phyloP scores from a whole-genome alignment of 306 rosid genomes.

The Benincasa hispida region DNA sequence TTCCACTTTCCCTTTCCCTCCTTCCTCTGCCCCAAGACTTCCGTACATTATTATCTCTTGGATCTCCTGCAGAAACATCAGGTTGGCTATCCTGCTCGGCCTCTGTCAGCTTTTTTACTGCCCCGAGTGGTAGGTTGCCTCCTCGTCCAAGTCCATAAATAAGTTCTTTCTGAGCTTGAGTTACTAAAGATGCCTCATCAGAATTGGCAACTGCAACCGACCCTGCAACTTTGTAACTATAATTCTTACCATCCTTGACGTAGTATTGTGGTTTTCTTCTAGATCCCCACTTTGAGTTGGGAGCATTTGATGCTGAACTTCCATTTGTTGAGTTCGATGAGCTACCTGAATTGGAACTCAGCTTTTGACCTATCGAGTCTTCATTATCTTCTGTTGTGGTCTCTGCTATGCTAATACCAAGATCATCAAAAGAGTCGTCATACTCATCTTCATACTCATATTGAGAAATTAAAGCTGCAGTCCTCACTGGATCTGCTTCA shows the following conservation, averaged over 20 bases:
- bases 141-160: slow-evolving; percentile 96
- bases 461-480: slow-evolving; percentile 45
- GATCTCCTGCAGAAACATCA: slow-evolving; percentile 30
- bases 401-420: slow-evolving; percentile 85
- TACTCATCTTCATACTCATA: slow-evolving; percentile 96
- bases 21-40: slow-evolving; percentile 35
- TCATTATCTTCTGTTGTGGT: slow-evolving; percentile 62
- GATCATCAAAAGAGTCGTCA: slow-evolving; percentile 91
- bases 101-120: slow-evolving; percentile 59
- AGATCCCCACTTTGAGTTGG: slow-evolving; percentile 84
- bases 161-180: slow-evolving; percentile 48
- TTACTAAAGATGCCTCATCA: slow-evolving; percentile 56
- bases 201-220: slow-evolving; percentile 76
- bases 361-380: slow-evolving; percentile 20
- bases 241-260: slow-evolving; percentile 95
- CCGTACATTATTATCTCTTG: slow-evolving; percentile 24
- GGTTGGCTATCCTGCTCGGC: slow-evolving; percentile 29
- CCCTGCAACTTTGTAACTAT: slow-evolving; percentile 93
- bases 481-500: slow-evolving; percentile 26
- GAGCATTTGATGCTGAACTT: slow-evolving; percentile 27
- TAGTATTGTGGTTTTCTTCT: slow-evolving; percentile 72
- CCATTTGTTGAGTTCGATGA: slow-evolving; percentile 30
- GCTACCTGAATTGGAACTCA: slow-evolving; percentile 22
- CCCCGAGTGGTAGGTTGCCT: slow-evolving; percentile 87
- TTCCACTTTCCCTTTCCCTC: slow-evolving; percentile 20